phyloP scores from a whole-genome alignment of 139 green algal species.

The Micractinium conductrix region DNA sequence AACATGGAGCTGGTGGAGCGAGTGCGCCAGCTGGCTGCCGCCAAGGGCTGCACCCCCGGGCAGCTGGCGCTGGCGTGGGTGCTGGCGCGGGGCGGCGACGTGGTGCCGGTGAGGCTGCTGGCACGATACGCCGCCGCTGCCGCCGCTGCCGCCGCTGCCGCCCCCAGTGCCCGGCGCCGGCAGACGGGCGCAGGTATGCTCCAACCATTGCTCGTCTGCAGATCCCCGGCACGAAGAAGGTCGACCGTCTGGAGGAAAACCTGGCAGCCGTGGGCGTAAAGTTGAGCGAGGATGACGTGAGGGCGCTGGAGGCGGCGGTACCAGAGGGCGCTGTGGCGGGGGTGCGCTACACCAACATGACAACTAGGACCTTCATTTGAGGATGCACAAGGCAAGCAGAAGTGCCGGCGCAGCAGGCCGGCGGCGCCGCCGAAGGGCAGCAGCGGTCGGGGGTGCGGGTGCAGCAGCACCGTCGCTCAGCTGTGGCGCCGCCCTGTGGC shows the following conservation, averaged over 20 bases:
- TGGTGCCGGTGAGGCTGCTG: constrained; percentile 51
- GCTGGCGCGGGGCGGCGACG: constrained; percentile 65
- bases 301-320: constrained; percentile 41
- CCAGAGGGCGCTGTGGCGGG: background rate
- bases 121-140: no score
- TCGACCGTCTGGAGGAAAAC: constrained; percentile 31
- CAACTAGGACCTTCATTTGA: no score
- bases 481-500: no score
- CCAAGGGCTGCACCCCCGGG: constrained; percentile 67
- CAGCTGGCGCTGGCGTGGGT: constrained; percentile 87
- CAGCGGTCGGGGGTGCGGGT: no score
- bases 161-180: background rate
- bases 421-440: no score
- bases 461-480: no score
- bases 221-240: constrained; percentile 49
- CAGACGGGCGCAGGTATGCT: background rate
- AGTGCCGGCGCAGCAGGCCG: no score
- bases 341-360: no score
- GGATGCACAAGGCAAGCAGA: no score
- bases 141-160: no score
- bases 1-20: constrained; percentile 74
- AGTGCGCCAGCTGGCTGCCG: constrained; percentile 56
- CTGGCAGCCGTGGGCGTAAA: constrained; percentile 36
- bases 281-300: constrained; percentile 55
- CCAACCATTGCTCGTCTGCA: background rate